phyloP scores from a whole-genome alignment of 148 eudicot genomes.

The Talinum fruticosum region DNA sequence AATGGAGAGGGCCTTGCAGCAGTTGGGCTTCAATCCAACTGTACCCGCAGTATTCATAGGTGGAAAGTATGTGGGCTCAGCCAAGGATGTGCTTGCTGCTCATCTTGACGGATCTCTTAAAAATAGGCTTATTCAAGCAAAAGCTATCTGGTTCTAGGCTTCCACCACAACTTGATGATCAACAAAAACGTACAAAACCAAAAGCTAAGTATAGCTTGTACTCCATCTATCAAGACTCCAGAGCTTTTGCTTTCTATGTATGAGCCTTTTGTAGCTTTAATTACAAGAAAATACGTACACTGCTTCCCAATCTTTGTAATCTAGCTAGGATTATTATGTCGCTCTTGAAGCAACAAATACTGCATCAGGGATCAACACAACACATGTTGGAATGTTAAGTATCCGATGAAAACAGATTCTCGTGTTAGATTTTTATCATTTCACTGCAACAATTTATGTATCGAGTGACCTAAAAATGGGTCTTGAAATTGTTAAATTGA shows the following conservation, averaged over 20 bases:
- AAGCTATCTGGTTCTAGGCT: constrained; percentile 30
- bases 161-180: not conserved
- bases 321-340: not conserved
- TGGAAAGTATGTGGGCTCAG: constrained; percentile 31
- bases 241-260: constrained; percentile 4
- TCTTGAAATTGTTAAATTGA: no score
- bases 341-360: not conserved
- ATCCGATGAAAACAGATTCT: no score
- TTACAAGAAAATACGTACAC: not conserved
- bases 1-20: constrained; percentile 31
- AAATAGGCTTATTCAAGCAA: constrained; percentile 29
- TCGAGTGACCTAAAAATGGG: no score
- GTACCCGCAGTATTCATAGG: constrained; percentile 34
- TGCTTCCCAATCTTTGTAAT: not conserved
- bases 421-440: no score
- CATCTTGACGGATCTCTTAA: constrained; percentile 36
- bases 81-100: constrained; percentile 24
- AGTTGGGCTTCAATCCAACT: constrained; percentile 26
- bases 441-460: no score
- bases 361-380: no score
- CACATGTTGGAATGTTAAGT: no score
- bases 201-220: not conserved
- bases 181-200: no score
- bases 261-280: constrained; percentile 14
- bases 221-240: constrained; percentile 7